phyloP scores from a whole-genome alignment of 2,329 filamentous ascomycete genomes.

The Aspergillus bombycis region DNA sequence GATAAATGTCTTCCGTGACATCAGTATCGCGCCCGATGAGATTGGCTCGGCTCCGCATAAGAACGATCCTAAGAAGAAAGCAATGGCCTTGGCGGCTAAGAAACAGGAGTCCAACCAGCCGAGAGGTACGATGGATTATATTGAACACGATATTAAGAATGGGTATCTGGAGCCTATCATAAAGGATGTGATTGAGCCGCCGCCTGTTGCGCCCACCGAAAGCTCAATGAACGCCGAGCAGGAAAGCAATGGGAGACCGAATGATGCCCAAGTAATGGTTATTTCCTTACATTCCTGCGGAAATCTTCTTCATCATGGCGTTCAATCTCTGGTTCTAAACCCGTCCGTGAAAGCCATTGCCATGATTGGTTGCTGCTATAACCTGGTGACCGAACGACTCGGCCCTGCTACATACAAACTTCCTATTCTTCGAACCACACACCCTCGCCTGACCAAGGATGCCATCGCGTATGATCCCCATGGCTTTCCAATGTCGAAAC shows the following conservation, averaged over 20 bases:
- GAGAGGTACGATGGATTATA: slow-evolving; percentile 45
- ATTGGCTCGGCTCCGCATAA: slow-evolving; percentile 21
- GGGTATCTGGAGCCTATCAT: slow-evolving; percentile 47
- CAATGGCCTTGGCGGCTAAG: slow-evolving; percentile 8
- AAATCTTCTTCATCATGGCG: slow-evolving; percentile 92
- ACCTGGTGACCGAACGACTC: slow-evolving; percentile 86
- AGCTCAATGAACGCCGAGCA: not conserved
- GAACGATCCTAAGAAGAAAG: slow-evolving; percentile 15
- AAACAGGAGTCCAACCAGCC: slow-evolving; percentile 21
- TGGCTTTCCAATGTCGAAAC: slow-evolving; percentile 88
- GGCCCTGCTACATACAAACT: slow-evolving; percentile 86
- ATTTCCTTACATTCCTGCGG: slow-evolving; percentile 97
- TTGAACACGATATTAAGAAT: slow-evolving; percentile 49
- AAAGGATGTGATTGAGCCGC: slow-evolving; percentile 36
- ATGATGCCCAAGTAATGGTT: slow-evolving; percentile 66
- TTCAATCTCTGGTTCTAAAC: slow-evolving; percentile 83
- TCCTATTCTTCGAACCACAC: slow-evolving; percentile 73
- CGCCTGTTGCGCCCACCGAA: slow-evolving; percentile 1
- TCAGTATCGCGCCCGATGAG: slow-evolving; percentile 36
- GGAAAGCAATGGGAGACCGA: slow-evolving; percentile 11
- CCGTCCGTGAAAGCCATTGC: slow-evolving; percentile 85
- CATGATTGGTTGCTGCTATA: slow-evolving; percentile 98
- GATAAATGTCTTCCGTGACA: slow-evolving; percentile 39
- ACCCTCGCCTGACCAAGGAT: slow-evolving; percentile 68
- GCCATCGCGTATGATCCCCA: slow-evolving; percentile 79